Base-by-base conservation (phyloP, 2,329 filamentous ascomycete genomes). In the Zasmidium angulare region DNA sequence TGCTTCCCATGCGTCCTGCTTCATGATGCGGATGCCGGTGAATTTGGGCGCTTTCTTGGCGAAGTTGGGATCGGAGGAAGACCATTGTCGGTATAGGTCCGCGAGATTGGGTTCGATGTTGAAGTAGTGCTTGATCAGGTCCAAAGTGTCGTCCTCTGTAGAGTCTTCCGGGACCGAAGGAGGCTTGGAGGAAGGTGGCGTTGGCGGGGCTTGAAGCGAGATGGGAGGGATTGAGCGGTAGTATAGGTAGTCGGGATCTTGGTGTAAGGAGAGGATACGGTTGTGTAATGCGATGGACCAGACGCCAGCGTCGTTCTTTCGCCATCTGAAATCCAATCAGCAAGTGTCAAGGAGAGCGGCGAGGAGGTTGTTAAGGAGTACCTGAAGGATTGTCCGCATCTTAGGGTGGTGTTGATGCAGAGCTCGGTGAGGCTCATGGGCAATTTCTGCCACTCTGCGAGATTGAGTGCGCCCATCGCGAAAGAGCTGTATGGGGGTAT, bases 1-100 rank as follows among this genome's bases (percentile, higher is more conserved):
- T 0, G 95, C 87, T 75, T 99, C 95, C 95, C 96, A 99, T 0
- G 93, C 88, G 79, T 97, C 93, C 77, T 99, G 95, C 68, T 89
- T 90, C 48, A 99, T 79, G 65, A 99, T 97, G 21, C 95, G 87
- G 57, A 99, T 89, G 12, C 96, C 95, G 0, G 89, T 88, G 73
- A 99, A 99, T 57, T 88, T 87, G 0, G 90, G 88, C 0, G 95
- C 93, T 66, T 90, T 91, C 71, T 88, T 89, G 68, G 87, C 89
- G 77, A 99, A 99, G 74, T 98, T 97, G 23, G 88, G 76, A 72
- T 99, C 95, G 2, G 87, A 84, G 0, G 81, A 78, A 1, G 93
- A 93, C 96, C 96, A 99, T 76, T 96, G 85, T 22, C 87, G 79
- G 72, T 99, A 99, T 14, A 98, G 80, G 0, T 83, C 76, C 14